Percentiles rank a stretch among this genome's conserved stretches.
phyloP scores from a whole-genome alignment of 176 grass and related monocot species.

The Zizania latifolia region DNA sequence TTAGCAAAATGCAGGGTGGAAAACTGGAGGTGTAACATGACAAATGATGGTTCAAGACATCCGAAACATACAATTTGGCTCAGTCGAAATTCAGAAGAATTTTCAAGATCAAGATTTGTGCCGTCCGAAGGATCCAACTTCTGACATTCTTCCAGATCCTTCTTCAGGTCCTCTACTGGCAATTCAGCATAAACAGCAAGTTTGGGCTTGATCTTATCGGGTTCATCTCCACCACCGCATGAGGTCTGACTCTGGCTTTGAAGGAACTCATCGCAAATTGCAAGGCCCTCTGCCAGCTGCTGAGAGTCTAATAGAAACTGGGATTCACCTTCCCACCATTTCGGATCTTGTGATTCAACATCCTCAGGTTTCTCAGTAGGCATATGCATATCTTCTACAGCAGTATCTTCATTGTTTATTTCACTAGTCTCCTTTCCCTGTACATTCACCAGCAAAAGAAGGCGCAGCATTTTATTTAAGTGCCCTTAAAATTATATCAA shows the following conservation, averaged over 20 bases:
- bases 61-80: constrained; percentile 68
- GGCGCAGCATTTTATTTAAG: neutral
- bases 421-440: constrained; percentile 35
- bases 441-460: neutral
- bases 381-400: constrained; percentile 24
- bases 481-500: neutral
- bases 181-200: constrained; percentile 64
- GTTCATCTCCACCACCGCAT: constrained; percentile 45
- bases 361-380: constrained; percentile 43
- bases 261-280: constrained; percentile 78
- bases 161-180: constrained; percentile 67
- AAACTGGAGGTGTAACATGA: neutral
- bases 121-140: constrained; percentile 29
- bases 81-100: constrained; percentile 46
- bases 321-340: constrained; percentile 70
- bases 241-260: constrained; percentile 77
- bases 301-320: constrained; percentile 77
- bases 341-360: constrained; percentile 53
- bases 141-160: constrained; percentile 70
- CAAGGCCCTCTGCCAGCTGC: constrained; percentile 68
- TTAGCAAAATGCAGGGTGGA: neutral
- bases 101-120: constrained; percentile 46
- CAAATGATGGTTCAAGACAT: neutral
- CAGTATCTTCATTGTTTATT: constrained; percentile 39
- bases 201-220: constrained; percentile 21